phyloP scores from a whole-genome alignment of 2,329 filamentous ascomycete species.

The Dactylellina parvicollis region DNA sequence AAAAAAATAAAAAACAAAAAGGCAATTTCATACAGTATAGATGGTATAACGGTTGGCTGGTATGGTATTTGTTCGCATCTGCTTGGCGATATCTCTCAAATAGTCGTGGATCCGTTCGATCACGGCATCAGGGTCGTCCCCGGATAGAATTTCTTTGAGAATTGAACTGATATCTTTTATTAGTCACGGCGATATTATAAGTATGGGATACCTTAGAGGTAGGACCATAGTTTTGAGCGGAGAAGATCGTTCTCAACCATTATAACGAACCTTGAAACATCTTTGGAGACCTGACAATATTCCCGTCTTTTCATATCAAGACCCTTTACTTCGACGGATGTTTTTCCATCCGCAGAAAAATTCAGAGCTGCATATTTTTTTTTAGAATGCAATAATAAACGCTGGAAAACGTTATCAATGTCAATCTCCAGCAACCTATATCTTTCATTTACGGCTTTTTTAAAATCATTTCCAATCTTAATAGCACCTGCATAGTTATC shows the following conservation, averaged over 20 bases:
- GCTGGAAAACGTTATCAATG: slow-evolving; percentile 95
- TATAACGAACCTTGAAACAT: slow-evolving; percentile 75
- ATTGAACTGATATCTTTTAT: slow-evolving; percentile 67
- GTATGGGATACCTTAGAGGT: too few relatives aligned
- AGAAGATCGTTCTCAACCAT: too few relatives aligned
- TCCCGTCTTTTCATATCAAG: slow-evolving; percentile 97
- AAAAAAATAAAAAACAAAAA: slow-evolving; percentile 56
- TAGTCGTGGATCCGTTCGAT: slow-evolving; percentile 93
- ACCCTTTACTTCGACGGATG: slow-evolving; percentile 97
- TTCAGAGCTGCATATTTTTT: slow-evolving; percentile 99
- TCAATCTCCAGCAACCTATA: slow-evolving; percentile 96
- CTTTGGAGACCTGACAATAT: slow-evolving; percentile 94
- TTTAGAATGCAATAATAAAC: slow-evolving; percentile 93
- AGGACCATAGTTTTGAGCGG: too few relatives aligned
- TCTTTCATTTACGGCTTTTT: slow-evolving; percentile 89
- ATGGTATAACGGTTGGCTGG: slow-evolving; percentile 92
- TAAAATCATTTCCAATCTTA: slow-evolving; percentile 93
- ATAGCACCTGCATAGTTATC: slow-evolving; percentile 90
- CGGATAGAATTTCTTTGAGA: slow-evolving; percentile 92
- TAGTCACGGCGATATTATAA: neutral
- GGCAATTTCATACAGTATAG: slow-evolving; percentile 72
- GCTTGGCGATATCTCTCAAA: slow-evolving; percentile 80
- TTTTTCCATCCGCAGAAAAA: slow-evolving; percentile 89
- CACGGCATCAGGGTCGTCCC: slow-evolving; percentile 87
- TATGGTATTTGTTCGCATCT: slow-evolving; percentile 83